A percentile compares a stretch with the other conserved stretches of the same genome.
These are phyloP conservation scores for Skeletonema costatum DNA, from an alignment of 108 stramenopile genomes.

Conservation along the genomic window DNA sequence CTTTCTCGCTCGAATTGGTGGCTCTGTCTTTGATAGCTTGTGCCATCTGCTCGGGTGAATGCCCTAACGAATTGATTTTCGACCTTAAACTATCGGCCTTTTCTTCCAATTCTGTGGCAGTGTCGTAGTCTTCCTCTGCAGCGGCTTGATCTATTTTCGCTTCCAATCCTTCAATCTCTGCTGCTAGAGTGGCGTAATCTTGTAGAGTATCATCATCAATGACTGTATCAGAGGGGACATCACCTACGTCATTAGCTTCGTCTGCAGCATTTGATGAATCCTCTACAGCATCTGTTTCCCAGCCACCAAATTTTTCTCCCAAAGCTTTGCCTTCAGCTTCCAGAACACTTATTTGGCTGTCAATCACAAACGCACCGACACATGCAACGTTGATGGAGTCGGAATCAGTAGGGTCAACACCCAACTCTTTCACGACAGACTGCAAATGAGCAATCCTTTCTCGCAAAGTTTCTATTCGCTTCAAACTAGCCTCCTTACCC, in stretches of 20 bases:
- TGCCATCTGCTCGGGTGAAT: slow-evolving; percentile 17
- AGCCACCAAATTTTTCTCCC: slow-evolving; percentile 72
- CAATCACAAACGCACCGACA: slow-evolving; percentile 75
- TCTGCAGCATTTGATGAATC: slow-evolving; percentile 11
- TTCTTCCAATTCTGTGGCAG: slow-evolving; percentile 31
- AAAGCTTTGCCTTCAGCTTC: slow-evolving; percentile 55
- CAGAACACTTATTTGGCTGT: slow-evolving; percentile 71
- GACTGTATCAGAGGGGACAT: not conserved
- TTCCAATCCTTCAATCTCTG: slow-evolving; percentile 14
- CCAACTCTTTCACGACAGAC: slow-evolving; percentile 20
- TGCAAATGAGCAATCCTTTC: slow-evolving; percentile 58
- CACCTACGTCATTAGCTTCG: slow-evolving; percentile 11
- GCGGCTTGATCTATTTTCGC: slow-evolving; percentile 13
- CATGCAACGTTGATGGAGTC: slow-evolving; percentile 58
- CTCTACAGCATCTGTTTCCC: slow-evolving; percentile 28
- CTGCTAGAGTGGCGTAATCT: slow-evolving; percentile 1
- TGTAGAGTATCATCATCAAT: slow-evolving; percentile 13
- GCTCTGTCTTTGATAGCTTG: slow-evolving; percentile 7
- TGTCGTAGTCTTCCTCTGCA: slow-evolving; percentile 21
- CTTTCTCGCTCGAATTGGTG: not conserved
- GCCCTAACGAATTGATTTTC: slow-evolving; percentile 19
- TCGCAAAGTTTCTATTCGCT: slow-evolving; percentile 57
- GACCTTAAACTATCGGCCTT: slow-evolving; percentile 5
- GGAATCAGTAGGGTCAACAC: slow-evolving; percentile 25
- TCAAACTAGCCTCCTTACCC: slow-evolving; percentile 56